Conservation (phyloP, 139 green algal genomes). For the Pleodorina starrii region DNA sequence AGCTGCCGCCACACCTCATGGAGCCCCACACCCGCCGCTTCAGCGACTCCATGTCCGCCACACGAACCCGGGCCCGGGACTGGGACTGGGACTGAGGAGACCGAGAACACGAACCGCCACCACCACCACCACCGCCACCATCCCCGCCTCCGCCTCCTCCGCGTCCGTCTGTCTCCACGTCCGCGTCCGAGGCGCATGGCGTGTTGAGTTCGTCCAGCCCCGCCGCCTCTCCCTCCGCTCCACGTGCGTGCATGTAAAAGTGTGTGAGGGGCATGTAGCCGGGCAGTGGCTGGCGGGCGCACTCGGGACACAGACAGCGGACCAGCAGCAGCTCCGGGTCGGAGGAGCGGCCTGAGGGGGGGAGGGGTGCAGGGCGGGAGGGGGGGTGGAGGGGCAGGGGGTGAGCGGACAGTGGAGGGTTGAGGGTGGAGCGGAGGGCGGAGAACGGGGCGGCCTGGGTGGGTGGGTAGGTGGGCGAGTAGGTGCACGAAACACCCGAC, state of each 20-base stretch:
- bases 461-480: too few relatives aligned
- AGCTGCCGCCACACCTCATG: slow-evolving; percentile 6
- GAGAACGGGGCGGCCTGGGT: too few relatives aligned
- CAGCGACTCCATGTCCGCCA: slow-evolving; percentile 17
- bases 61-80: background rate
- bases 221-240: background rate
- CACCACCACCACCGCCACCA: background rate
- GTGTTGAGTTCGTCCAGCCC: background rate
- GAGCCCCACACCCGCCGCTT: slow-evolving; percentile 24
- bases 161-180: background rate
- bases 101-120: too few relatives aligned
- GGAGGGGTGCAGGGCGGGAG: background rate
- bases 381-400: background rate
- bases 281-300: background rate
- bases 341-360: slow-evolving; percentile 18
- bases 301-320: slow-evolving; percentile 33
- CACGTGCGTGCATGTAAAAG: slow-evolving; percentile 33
- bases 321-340: slow-evolving; percentile 35
- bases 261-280: slow-evolving; percentile 43
- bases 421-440: too few relatives aligned
- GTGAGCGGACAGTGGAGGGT: background rate
- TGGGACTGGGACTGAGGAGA: too few relatives aligned
- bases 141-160: background rate
- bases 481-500: too few relatives aligned
- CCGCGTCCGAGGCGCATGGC: background rate